Evolutionary conservation across 352 stramenopile genomes (phyloP).

Genomic region (Pilasporangium apinafurcum): DNA sequence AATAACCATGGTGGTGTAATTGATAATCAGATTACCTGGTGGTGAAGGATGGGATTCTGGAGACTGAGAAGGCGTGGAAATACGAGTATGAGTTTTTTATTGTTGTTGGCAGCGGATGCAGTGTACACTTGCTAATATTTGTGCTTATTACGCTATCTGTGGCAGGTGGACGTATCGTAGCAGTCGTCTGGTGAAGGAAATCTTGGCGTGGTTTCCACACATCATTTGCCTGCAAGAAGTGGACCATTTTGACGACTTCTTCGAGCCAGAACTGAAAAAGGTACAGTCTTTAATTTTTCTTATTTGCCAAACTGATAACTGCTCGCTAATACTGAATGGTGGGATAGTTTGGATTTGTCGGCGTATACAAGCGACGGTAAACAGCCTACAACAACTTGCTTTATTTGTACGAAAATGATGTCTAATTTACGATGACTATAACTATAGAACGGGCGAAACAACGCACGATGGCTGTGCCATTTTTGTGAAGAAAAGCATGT

Average conservation of each 20-base stretch:
- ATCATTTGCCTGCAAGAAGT: conserved; percentile 68
- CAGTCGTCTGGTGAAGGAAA: conserved; percentile 40
- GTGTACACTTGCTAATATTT: neutral
- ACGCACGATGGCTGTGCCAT: conserved; percentile 64
- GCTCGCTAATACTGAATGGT: neutral
- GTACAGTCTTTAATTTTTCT: neutral
- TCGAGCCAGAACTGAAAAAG: conserved; percentile 50
- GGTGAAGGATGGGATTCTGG: conserved; percentile 13
- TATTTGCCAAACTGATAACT: neutral
- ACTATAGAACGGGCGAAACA: conserved; percentile 39
- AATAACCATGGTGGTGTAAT: neutral
- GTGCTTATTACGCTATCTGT: neutral
- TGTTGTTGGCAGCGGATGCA: neutral
- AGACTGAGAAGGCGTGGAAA: conserved; percentile 26
- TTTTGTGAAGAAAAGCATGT: conserved; percentile 41
- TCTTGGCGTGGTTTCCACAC: conserved; percentile 33
- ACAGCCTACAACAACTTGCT: neutral
- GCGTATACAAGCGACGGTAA: conserved; percentile 56
- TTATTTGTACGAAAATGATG: neutral
- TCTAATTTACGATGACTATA: neutral
- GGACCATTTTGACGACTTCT: conserved; percentile 68
- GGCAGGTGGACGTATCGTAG: conserved; percentile 42
- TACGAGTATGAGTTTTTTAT: conserved; percentile 24
- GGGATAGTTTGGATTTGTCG: conserved; percentile 28
- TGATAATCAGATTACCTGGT: conserved; percentile 48